Conservation (phyloP, 2,329 filamentous ascomycete genomes). For the Cyphellophora europaea region DNA sequence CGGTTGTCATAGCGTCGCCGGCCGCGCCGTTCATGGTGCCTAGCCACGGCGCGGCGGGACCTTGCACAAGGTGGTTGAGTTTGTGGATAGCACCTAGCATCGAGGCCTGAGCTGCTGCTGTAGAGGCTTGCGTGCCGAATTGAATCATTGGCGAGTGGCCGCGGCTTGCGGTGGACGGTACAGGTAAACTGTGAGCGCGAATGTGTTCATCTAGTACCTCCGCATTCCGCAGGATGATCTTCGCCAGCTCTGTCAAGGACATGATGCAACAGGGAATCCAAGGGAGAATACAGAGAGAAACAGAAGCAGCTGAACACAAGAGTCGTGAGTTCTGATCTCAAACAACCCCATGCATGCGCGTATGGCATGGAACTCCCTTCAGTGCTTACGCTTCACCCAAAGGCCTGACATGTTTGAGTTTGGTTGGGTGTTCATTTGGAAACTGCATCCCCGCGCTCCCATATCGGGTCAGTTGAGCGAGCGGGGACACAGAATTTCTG, state of each 20-base stretch:
- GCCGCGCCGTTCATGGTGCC: background rate
- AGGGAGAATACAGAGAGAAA: no score
- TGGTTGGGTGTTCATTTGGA: no score
- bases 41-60: background rate
- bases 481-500: no score
- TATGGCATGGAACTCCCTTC: no score
- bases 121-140: background rate
- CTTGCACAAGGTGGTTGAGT: background rate
- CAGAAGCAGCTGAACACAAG: no score
- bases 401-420: no score
- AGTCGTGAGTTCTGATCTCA: no score
- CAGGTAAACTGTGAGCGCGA: background rate
- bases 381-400: no score
- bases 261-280: no score
- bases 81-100: background rate
- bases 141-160: background rate
- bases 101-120: background rate
- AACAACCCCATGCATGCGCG: no score
- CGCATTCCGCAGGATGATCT: background rate
- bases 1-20: conserved; percentile 2
- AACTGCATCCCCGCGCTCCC: no score
- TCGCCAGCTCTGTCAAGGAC: background rate
- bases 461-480: no score
- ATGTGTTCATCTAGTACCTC: background rate
- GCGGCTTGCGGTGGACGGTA: background rate